Percentiles rank a stretch among this genome's conserved stretches.
These are phyloP conservation scores for Apocynum venetum DNA, from an alignment of 257 asterid species.

Conservation along the genomic window DNA sequence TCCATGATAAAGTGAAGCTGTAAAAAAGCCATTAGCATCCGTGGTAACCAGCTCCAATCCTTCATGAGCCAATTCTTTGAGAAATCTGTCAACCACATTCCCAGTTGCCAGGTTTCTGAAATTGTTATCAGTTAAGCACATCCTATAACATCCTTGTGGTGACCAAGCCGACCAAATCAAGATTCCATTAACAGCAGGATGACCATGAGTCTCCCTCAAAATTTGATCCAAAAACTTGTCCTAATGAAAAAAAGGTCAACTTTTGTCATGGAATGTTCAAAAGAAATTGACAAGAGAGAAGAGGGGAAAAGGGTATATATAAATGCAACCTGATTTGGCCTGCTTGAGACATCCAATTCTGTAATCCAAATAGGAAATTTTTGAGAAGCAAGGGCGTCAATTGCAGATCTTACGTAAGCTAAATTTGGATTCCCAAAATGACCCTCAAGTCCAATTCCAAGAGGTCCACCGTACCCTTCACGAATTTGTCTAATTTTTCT, in stretches of 20 bases:
- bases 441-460: slow-evolving; percentile 28
- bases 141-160: slow-evolving; percentile 22
- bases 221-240: slow-evolving; percentile 20
- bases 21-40: slow-evolving; percentile 16
- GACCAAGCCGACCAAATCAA: slow-evolving; percentile 29
- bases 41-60: slow-evolving; percentile 20
- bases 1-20: slow-evolving; percentile 31
- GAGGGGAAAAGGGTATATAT: background rate
- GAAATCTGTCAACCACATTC: slow-evolving; percentile 28
- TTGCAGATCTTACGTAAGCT: slow-evolving; percentile 28
- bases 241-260: background rate
- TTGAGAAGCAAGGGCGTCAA: slow-evolving; percentile 22
- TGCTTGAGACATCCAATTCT: slow-evolving; percentile 21
- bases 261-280: too few relatives aligned
- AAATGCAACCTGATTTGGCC: background rate
- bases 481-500: slow-evolving; percentile 19
- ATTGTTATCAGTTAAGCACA: slow-evolving; percentile 33
- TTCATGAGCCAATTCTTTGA: slow-evolving; percentile 17
- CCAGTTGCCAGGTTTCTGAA: slow-evolving; percentile 36
- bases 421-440: slow-evolving; percentile 21
- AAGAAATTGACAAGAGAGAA: too few relatives aligned
- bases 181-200: slow-evolving; percentile 26
- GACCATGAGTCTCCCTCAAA: slow-evolving; percentile 25
- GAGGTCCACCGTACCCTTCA: slow-evolving; percentile 18
- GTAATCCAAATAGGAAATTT: slow-evolving; percentile 36